Conservation (phyloP, 2,329 filamentous ascomycete genomes). For the Epichloe sibirici region DNA sequence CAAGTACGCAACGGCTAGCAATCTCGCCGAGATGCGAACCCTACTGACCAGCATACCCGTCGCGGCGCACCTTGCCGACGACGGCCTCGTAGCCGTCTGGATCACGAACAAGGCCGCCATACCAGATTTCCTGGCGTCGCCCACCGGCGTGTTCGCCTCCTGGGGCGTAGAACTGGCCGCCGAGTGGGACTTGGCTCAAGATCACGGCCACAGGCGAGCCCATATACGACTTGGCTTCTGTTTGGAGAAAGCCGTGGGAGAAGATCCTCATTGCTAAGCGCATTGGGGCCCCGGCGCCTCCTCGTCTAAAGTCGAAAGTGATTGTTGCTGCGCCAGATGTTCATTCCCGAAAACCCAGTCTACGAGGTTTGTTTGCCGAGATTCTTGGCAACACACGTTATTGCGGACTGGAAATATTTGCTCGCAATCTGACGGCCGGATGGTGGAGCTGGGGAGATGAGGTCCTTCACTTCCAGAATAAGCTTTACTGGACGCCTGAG, state of each 20-base stretch:
- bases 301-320: constrained; percentile 32
- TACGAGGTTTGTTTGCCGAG: constrained; percentile 47
- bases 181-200: constrained; percentile 76
- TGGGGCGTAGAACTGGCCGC: constrained; percentile 55
- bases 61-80: constrained; percentile 35
- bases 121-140: constrained; percentile 39
- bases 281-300: constrained; percentile 16
- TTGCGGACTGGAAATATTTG: constrained; percentile 62
- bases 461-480: constrained; percentile 54
- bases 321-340: constrained; percentile 61
- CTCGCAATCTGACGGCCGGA: constrained; percentile 57
- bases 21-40: constrained; percentile 31
- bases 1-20: constrained; percentile 35
- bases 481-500: constrained; percentile 32
- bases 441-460: constrained; percentile 77
- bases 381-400: constrained; percentile 37
- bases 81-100: constrained; percentile 59
- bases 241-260: constrained; percentile 69
- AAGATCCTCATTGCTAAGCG: constrained; percentile 50
- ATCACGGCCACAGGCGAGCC: constrained; percentile 53
- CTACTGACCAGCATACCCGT: constrained; percentile 47
- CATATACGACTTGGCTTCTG: constrained; percentile 44
- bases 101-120: constrained; percentile 60
- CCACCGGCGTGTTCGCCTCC: constrained; percentile 45
- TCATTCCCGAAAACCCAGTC: constrained; percentile 67